Evolutionary conservation across 257 asterid species (phyloP).

Genomic region (Penstemon davidsonii): DNA sequence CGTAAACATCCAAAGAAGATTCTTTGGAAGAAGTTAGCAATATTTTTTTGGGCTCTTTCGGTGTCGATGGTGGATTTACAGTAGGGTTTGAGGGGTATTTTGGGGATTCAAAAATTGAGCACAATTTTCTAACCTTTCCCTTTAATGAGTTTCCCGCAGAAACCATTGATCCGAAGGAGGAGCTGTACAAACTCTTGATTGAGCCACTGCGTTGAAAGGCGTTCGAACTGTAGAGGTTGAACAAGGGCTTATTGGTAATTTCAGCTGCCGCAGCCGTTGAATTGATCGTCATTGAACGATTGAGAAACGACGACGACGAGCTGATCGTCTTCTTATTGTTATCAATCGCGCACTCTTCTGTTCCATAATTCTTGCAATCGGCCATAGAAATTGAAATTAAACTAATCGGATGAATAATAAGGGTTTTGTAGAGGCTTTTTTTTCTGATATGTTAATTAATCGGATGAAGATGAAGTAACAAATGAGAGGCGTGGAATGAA

Average conservation of each 20-base stretch:
- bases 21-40: conserved; percentile 25
- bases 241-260: conserved; percentile 41
- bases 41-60: conserved; percentile 32
- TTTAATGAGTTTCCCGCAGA: conserved; percentile 69
- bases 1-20: conserved; percentile 24
- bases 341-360: conserved; percentile 19
- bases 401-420: background rate
- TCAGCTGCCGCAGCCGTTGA: conserved; percentile 36
- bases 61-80: conserved; percentile 20
- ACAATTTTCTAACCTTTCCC: conserved; percentile 70
- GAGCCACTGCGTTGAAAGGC: conserved; percentile 63
- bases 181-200: conserved; percentile 50
- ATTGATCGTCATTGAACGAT: conserved; percentile 59
- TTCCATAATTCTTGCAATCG: conserved; percentile 31
- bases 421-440: background rate
- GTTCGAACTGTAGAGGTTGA: conserved; percentile 38
- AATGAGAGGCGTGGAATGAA: conserved; percentile 35
- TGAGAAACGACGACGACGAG: conserved; percentile 40
- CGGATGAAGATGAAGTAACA: too few relatives aligned
- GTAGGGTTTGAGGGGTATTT: conserved; percentile 30
- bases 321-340: conserved; percentile 25
- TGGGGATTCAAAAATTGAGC: conserved; percentile 73
- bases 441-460: background rate
- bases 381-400: conserved; percentile 34
- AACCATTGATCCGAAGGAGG: conserved; percentile 58